A percentile compares a stretch with the other conserved stretches of the same genome.
Evolutionary conservation across 768 basidiomycete genomes (phyloP).

Genomic region (Phallus indusiatus): DNA sequence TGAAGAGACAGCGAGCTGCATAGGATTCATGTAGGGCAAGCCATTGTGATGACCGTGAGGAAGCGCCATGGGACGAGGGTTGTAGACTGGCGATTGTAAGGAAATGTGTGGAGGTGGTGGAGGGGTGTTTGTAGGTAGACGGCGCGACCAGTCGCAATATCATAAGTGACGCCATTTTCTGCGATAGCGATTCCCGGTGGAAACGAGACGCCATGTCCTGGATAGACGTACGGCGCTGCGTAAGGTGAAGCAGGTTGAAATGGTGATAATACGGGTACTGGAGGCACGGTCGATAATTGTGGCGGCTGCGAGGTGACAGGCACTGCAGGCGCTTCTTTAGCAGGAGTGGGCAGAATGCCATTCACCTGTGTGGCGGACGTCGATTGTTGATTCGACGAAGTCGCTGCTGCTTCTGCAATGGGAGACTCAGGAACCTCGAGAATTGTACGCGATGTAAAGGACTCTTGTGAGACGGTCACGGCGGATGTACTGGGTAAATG

Average conservation of each 20-base stretch:
- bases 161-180: conserved; percentile 72
- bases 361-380: conserved; percentile 22
- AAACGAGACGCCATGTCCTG: conserved; percentile 35
- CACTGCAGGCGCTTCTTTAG: neutral
- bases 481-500: neutral
- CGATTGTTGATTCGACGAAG: conserved; percentile 1
- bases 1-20: conserved; percentile 39
- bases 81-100: conserved; percentile 36
- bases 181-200: conserved; percentile 62
- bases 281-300: conserved; percentile 14
- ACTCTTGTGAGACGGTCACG: neutral
- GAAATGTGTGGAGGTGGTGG: conserved; percentile 29
- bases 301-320: neutral
- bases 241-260: conserved; percentile 45
- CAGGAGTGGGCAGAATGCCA: neutral
- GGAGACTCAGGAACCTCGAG: neutral
- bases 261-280: conserved; percentile 35
- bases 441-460: conserved; percentile 2
- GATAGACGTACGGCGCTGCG: conserved; percentile 58
- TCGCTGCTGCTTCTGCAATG: neutral
- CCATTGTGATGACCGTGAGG: conserved; percentile 32
- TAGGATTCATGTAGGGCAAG: conserved; percentile 48
- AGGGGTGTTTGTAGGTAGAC: conserved; percentile 49
- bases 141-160: conserved; percentile 72
- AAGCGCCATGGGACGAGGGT: conserved; percentile 41